Evolutionary conservation across 148 eudicot species (phyloP).

Genomic region (Tetragonia tetragonoides): DNA sequence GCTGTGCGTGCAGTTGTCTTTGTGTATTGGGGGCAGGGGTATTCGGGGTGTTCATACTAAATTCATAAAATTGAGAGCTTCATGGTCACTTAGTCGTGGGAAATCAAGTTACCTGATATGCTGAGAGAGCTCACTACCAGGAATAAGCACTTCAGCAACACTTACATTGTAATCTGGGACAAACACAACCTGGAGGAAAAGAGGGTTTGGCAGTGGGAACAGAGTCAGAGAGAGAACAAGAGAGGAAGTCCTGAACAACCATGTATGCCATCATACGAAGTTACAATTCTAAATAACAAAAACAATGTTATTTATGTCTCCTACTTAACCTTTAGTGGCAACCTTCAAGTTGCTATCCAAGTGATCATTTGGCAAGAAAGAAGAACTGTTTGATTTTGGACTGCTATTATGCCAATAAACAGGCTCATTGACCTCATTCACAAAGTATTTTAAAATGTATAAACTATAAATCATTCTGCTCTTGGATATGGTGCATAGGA

Average conservation of each 20-base stretch:
- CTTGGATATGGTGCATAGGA: not conserved
- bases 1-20: not conserved
- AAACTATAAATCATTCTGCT: not conserved
- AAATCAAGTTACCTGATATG: constrained; percentile 71
- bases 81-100: not conserved
- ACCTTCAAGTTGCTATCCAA: constrained; percentile 1
- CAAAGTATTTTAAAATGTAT: not conserved
- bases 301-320: not conserved
- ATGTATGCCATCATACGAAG: not conserved
- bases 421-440: not conserved
- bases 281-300: not conserved
- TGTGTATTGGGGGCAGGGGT: not conserved
- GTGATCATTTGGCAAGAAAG: not conserved
- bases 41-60: not conserved
- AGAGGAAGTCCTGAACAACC: constrained; percentile 13
- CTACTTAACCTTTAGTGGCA: not conserved
- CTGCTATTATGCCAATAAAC: not conserved
- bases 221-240: constrained; percentile 8
- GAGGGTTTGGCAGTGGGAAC: constrained; percentile 9
- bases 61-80: not conserved
- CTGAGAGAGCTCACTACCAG: constrained; percentile 93
- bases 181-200: constrained; percentile 63
- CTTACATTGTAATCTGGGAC: constrained; percentile 98
- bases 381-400: not conserved
- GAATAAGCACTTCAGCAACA: constrained; percentile 92